Evolutionary conservation across 2,329 filamentous ascomycete genomes (phyloP).

Genomic region (Ceratocystis cacaofunesta): DNA sequence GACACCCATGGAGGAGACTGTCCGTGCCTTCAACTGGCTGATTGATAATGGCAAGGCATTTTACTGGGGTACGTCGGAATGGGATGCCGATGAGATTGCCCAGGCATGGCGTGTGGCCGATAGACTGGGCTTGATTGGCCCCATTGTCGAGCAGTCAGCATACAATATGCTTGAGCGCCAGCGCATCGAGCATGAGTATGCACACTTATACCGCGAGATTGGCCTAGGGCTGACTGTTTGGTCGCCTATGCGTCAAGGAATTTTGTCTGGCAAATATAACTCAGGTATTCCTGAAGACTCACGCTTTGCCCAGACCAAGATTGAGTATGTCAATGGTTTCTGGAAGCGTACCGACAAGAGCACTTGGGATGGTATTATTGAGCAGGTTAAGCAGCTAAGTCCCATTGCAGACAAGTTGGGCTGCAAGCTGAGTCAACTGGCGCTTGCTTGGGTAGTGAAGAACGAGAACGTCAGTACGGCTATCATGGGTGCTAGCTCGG

Average conservation of each 20-base stretch:
- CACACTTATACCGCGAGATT: conserved; percentile 43
- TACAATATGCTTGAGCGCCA: conserved; percentile 50
- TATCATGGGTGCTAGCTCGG: conserved; percentile 44
- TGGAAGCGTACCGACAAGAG: conserved; percentile 37
- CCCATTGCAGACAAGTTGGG: conserved; percentile 50
- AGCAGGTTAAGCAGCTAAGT: conserved; percentile 44
- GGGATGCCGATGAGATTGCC: conserved; percentile 50
- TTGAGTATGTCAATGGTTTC: conserved; percentile 40
- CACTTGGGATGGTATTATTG: conserved; percentile 40
- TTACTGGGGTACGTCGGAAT: conserved; percentile 58
- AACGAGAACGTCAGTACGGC: conserved; percentile 47
- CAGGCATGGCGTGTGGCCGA: conserved; percentile 48
- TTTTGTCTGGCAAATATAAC: conserved; percentile 54
- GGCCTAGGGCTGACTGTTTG: conserved; percentile 49
- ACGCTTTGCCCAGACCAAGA: conserved; percentile 40
- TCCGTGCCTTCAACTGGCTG: conserved; percentile 55
- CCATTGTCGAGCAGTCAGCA: conserved; percentile 50
- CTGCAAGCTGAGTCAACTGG: conserved; percentile 40
- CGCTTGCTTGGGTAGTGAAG: conserved; percentile 47
- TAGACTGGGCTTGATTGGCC: conserved; percentile 44
- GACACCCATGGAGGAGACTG: conserved; percentile 56
- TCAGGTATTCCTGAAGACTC: conserved; percentile 41
- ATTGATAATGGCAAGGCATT: conserved; percentile 53
- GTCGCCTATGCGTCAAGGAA: conserved; percentile 41
- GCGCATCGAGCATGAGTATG: conserved; percentile 49